Base-by-base conservation (phyloP, 768 basidiomycete genomes). In the Naganishia onofrii region DNA sequence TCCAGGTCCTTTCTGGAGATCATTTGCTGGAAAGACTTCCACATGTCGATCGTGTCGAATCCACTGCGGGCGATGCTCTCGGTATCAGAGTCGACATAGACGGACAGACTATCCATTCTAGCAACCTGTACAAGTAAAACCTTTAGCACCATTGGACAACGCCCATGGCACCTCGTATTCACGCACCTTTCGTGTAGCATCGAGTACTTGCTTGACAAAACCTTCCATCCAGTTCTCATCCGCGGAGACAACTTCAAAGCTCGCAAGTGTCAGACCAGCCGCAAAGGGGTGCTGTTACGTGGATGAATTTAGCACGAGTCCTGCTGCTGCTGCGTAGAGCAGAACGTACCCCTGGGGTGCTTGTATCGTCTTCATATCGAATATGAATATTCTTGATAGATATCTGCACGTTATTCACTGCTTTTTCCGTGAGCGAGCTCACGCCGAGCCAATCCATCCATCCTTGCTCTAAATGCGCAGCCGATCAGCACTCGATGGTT, bases 1-100 rank as follows among this genome's bases (percentile, higher is more conserved):
- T 66, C 71, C 31, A 81, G 76, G 17, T 82, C 83, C 38, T 84
- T 84, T 54, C 85, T 83, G 12, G 87, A 83, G 70, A 88, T 87
- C 87, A 92, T 88, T 13, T 86, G 84, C 54, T 85, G 87, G 77
- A 97, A 92, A 71, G 85, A 88, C 70, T 86, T 83, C 66, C 90
- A 84, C 19, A 88, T 88, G 70, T 92, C 88, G 28, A 76, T n/a
- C 80, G 78, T 21, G 84, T 83, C 57, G 86, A 75, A 68, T 3
- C 83, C 23, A 88, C 83, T 55, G 87, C 90, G 42, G 88, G 77
- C 75, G 82, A 98, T 87, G 74, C 88, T 91, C 21, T 84, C 81
- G 3, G 90, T 86, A 78, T 99, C 94, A 0, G 96, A 97, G 79
- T 99, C 91, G 75, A 97, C 97, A 79, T 99, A 99, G 2, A 93